Evolutionary conservation across 768 basidiomycete genomes (phyloP).

Genomic region (Agrocybe pediades): DNA sequence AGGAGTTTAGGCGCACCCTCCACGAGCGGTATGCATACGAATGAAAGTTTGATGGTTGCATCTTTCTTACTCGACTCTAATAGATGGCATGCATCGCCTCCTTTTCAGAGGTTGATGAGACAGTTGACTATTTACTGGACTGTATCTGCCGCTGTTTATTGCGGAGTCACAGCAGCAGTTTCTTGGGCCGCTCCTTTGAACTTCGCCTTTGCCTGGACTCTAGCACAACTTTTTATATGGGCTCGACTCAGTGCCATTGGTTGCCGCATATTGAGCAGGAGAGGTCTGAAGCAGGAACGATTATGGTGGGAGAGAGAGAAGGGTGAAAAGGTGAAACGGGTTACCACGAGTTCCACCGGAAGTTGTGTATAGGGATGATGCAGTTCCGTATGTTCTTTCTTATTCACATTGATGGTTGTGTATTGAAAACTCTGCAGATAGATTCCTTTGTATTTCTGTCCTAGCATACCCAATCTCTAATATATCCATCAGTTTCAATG

Average conservation of each 20-base stretch:
- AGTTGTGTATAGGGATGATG: neutral
- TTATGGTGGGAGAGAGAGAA: constrained; percentile 9
- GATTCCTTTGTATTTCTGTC: no score
- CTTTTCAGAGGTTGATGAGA: constrained; percentile 27
- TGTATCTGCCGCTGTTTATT: constrained; percentile 22
- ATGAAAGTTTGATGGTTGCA: neutral
- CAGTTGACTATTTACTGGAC: constrained; percentile 28
- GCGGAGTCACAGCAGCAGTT: constrained; percentile 29
- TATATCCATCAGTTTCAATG: neutral
- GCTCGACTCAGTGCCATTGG: constrained; percentile 20
- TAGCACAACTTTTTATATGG: constrained; percentile 32
- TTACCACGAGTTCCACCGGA: neutral
- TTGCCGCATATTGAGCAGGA: constrained; percentile 16
- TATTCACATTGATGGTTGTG: no score
- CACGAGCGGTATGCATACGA: constrained; percentile 22
- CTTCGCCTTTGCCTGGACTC: constrained; percentile 32
- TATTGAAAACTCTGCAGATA: no score
- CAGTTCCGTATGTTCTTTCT: no score
- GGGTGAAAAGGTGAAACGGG: constrained; percentile 1
- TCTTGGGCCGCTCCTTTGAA: constrained; percentile 25
- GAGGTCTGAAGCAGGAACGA: constrained; percentile 22
- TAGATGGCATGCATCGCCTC: constrained; percentile 26
- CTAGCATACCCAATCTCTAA: no score
- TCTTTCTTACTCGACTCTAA: neutral
- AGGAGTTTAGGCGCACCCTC: constrained; percentile 23